Conservation (phyloP, 2,329 filamentous ascomycete genomes). For the Pseudogymnoascus sp. region DNA sequence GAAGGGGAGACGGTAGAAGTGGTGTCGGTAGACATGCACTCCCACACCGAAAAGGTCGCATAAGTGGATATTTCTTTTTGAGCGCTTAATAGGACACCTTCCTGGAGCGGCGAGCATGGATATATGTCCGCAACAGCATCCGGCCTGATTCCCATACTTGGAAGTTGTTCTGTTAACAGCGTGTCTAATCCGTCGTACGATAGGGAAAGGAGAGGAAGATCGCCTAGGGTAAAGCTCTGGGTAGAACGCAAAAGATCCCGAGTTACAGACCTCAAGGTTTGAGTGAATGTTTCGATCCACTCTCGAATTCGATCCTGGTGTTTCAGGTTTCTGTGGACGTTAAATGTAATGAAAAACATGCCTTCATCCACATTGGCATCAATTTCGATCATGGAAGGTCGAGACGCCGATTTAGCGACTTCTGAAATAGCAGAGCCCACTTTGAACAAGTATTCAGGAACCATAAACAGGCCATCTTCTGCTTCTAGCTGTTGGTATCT, state of each 20-base stretch:
- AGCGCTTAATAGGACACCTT: conserved; percentile 24
- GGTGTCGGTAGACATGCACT: conserved; percentile 16
- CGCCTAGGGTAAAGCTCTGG: conserved; percentile 29
- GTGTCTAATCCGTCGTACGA: conserved; percentile 33
- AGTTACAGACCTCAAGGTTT: not conserved
- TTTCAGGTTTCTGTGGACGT: conserved; percentile 2
- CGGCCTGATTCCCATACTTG: not conserved
- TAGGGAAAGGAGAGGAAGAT: conserved; percentile 37
- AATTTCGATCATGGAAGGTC: conserved; percentile 1
- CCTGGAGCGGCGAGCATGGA: conserved; percentile 29
- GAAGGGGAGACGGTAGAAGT: conserved; percentile 27
- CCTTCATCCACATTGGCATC: conserved; percentile 3
- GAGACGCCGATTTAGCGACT: not conserved
- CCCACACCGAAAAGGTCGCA: conserved; percentile 18
- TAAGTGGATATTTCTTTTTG: conserved; percentile 6
- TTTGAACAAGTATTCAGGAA: not conserved
- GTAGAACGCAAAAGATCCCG: not conserved
- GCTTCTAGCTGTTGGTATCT: conserved; percentile 37
- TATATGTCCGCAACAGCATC: conserved; percentile 30
- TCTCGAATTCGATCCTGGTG: conserved; percentile 8
- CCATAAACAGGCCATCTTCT: conserved; percentile 27
- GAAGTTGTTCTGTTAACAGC: conserved; percentile 16
- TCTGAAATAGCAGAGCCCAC: not conserved
- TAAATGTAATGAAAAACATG: not conserved
- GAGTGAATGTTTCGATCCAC: conserved; percentile 7